Conservation (phyloP, 768 basidiomycete genomes). For the Clitopilus passeckerianus region DNA sequence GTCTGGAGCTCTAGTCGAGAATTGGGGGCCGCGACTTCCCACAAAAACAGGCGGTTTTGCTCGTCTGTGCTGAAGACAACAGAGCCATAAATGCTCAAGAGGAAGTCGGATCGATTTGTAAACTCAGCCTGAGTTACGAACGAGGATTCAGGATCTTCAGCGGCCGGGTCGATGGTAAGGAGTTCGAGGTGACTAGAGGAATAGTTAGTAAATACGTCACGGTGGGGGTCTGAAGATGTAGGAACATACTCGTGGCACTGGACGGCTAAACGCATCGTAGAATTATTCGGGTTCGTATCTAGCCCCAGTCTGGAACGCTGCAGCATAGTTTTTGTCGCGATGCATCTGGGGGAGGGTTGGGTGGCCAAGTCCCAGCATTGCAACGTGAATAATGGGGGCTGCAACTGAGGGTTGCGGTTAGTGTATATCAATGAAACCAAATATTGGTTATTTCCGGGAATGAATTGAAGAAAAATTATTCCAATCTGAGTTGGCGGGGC, state of each 20-base stretch:
- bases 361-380: conserved; percentile 54
- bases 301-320: conserved; percentile 39
- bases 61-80: conserved; percentile 30
- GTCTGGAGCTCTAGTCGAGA: conserved; percentile 30
- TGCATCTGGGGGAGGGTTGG: conserved; percentile 24
- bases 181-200: conserved; percentile 31
- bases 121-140: conserved; percentile 27
- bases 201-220: no score
- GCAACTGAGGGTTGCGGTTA: conserved; percentile 1
- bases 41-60: conserved; percentile 27
- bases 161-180: conserved; percentile 32
- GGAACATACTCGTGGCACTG: conserved; percentile 31
- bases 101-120: conserved; percentile 23
- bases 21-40: conserved; percentile 26
- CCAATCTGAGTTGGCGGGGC: conserved; percentile 22
- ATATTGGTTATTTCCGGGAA: conserved; percentile 37
- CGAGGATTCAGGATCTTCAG: conserved; percentile 25
- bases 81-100: conserved; percentile 30
- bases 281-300: conserved; percentile 30
- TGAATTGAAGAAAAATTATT: conserved; percentile 40
- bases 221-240: neutral
- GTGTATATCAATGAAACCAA: conserved; percentile 39
- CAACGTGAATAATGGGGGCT: conserved; percentile 25
- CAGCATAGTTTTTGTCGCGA: conserved; percentile 33
- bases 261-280: conserved; percentile 34